Percentiles rank a stretch among this genome's conserved stretches.
Conservation (phyloP, 2,329 filamentous ascomycete species). For the Gaeumannomyces tritici region DNA sequence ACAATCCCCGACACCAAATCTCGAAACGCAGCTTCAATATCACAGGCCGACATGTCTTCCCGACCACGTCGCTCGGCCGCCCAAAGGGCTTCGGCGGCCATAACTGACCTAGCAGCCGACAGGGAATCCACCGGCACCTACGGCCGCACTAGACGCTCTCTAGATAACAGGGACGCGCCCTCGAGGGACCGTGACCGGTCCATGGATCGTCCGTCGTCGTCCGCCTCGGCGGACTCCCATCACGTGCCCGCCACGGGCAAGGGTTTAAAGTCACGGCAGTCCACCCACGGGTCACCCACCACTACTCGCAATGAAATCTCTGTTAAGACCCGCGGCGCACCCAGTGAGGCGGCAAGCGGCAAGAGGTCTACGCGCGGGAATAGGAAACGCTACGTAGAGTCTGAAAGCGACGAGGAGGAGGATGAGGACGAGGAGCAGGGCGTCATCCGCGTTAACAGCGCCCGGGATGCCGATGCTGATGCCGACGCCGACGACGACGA, state of each 20-base stretch:
- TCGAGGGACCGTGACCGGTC: slow-evolving; percentile 10
- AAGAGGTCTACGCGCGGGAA: slow-evolving; percentile 41
- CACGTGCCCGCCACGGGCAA: slow-evolving; percentile 43
- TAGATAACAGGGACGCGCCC: slow-evolving; percentile 26
- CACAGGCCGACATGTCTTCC: slow-evolving; percentile 26
- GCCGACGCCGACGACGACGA: slow-evolving; percentile 30
- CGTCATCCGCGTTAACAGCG: slow-evolving; percentile 13
- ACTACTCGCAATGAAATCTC: slow-evolving; percentile 10
- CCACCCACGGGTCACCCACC: slow-evolving; percentile 22
- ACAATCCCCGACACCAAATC: background rate
- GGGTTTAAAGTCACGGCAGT: slow-evolving; percentile 41
- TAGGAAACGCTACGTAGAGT: slow-evolving; percentile 53
- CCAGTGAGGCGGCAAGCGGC: slow-evolving; percentile 33
- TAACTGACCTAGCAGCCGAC: slow-evolving; percentile 38
- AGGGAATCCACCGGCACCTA: slow-evolving; percentile 40
- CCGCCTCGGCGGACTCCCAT: slow-evolving; percentile 29
- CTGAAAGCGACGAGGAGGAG: slow-evolving; percentile 37
- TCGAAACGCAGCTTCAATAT: background rate
- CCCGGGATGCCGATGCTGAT: slow-evolving; percentile 13
- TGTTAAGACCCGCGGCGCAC: slow-evolving; percentile 18
- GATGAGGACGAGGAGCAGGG: slow-evolving; percentile 15
- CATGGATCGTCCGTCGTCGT: slow-evolving; percentile 33
- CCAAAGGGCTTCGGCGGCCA: slow-evolving; percentile 32
- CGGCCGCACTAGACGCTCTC: slow-evolving; percentile 37
- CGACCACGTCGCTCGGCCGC: slow-evolving; percentile 38